Percentiles rank a stretch among this genome's conserved stretches.
Evolutionary conservation across 805 yeast species (phyloP).

Genomic region (Yarrowia yakushimensis): DNA sequence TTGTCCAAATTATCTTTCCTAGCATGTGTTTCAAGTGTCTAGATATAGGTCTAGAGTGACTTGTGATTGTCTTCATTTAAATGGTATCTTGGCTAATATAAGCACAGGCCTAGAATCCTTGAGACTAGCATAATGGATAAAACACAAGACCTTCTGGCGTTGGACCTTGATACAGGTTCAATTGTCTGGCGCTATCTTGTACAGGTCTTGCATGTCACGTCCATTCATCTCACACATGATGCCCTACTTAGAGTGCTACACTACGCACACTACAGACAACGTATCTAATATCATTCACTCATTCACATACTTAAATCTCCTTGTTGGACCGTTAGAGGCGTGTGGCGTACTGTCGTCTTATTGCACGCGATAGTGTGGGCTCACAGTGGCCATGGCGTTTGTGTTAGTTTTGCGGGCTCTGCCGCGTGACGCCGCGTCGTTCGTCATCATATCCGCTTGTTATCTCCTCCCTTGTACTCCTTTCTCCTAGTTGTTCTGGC

Average conservation of each 20-base stretch:
- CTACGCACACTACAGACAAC: neutral
- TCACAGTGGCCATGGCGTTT: conserved; percentile 8
- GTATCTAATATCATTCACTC: conserved; percentile 17
- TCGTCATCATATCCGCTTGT: neutral
- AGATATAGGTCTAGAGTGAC: too few relatives aligned
- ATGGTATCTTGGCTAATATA: too few relatives aligned
- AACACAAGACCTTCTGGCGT: too few relatives aligned
- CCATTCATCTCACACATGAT: neutral
- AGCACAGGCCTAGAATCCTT: too few relatives aligned
- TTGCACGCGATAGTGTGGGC: neutral
- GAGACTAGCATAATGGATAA: too few relatives aligned
- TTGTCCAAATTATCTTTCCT: too few relatives aligned
- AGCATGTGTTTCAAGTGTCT: too few relatives aligned
- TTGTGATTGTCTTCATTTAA: too few relatives aligned
- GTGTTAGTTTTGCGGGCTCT: conserved; percentile 22
- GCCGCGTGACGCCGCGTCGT: conserved; percentile 19
- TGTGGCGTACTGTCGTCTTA: neutral
- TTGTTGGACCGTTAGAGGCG: conserved; percentile 15
- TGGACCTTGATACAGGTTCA: neutral
- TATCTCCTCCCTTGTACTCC: neutral
- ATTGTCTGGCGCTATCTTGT: neutral
- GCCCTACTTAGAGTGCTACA: too few relatives aligned
- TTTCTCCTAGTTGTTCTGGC: conserved; percentile 11
- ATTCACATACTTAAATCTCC: conserved; percentile 17
- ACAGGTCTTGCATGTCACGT: neutral